These are phyloP conservation scores for Candida rishiriensis DNA, from an alignment of 805 yeast species.

Conservation along the genomic window DNA sequence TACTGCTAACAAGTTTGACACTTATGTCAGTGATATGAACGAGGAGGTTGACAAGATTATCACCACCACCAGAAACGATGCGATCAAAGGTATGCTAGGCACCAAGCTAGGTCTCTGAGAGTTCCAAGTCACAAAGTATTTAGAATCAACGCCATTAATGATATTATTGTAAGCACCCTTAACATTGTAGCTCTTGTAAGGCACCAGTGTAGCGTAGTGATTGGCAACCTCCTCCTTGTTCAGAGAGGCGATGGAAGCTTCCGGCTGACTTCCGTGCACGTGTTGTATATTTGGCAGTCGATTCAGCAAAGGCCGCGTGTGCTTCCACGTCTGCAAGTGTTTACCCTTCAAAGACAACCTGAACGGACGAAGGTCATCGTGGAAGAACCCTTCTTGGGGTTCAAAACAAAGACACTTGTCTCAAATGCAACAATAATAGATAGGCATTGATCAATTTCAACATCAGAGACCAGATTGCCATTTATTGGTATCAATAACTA, in stretches of 20 bases:
- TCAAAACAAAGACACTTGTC: too few relatives aligned
- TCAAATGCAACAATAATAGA: background rate
- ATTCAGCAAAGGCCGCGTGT: too few relatives aligned
- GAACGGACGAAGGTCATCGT: background rate
- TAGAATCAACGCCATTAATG: too few relatives aligned
- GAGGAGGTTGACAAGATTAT: constrained; percentile 30
- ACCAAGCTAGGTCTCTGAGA: constrained; percentile 18
- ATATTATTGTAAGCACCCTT: too few relatives aligned
- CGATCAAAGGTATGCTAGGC: constrained; percentile 26
- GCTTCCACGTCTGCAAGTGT: background rate
- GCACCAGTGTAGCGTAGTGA: too few relatives aligned
- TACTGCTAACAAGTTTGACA: constrained; percentile 20
- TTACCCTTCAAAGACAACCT: background rate
- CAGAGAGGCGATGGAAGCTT: too few relatives aligned
- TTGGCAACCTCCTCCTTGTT: too few relatives aligned
- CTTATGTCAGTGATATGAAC: constrained; percentile 25
- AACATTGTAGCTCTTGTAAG: too few relatives aligned
- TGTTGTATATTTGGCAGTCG: too few relatives aligned
- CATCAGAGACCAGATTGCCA: too few relatives aligned
- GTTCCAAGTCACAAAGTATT: background rate
- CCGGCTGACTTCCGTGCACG: too few relatives aligned
- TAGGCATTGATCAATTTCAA: background rate
- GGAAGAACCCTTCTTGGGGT: too few relatives aligned
- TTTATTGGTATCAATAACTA: background rate
- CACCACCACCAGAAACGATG: constrained; percentile 25